A percentile compares a stretch with the other conserved stretches of the same genome.
Evolutionary conservation across 495 filamentous ascomycete genomes (phyloP).

Genomic region (Echria macrotheca): DNA sequence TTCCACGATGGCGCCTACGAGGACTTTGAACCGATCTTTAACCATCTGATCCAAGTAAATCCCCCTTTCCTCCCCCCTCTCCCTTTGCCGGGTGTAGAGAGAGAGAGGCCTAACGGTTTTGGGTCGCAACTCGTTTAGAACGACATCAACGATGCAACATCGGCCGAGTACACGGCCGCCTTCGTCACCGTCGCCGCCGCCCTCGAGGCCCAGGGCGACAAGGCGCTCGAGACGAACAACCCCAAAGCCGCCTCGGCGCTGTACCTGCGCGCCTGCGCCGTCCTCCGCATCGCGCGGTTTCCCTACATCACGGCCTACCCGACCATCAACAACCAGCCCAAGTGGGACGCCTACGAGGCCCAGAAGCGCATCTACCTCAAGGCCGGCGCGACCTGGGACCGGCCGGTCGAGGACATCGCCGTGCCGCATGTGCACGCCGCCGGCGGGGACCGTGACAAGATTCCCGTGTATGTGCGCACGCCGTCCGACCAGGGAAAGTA

Average conservation of each 20-base stretch:
- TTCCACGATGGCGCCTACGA: constrained; percentile 68
- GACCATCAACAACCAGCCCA: constrained; percentile 12
- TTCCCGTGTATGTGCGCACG: constrained; percentile 61
- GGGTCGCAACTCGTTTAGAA: constrained; percentile 26
- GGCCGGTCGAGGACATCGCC: constrained; percentile 51
- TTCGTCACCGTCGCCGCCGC: constrained; percentile 55
- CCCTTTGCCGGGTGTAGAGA: too few species aligned
- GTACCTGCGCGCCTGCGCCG: constrained; percentile 64
- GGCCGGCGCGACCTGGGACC: constrained; percentile 51
- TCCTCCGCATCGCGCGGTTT: constrained; percentile 71
- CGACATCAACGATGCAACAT: constrained; percentile 58
- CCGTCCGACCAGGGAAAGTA: constrained; percentile 39
- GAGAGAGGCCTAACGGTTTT: too few species aligned
- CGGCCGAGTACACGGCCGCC: constrained; percentile 55
- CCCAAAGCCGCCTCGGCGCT: constrained; percentile 50
- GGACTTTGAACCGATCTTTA: constrained; percentile 71
- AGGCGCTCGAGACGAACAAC: constrained; percentile 39
- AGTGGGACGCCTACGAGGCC: constrained; percentile 51
- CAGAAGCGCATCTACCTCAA: constrained; percentile 62
- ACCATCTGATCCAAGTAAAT: constrained; percentile 52
- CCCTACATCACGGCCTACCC: constrained; percentile 52
- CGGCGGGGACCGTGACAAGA: constrained; percentile 46
- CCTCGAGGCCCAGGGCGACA: constrained; percentile 47
- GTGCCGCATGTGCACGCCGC: constrained; percentile 50
- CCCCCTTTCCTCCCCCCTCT: neutral